Percentiles rank a stretch among this genome's conserved stretches.
Evolutionary conservation across 2,329 filamentous ascomycete species (phyloP).

Genomic region (Fusarium avenaceum): DNA sequence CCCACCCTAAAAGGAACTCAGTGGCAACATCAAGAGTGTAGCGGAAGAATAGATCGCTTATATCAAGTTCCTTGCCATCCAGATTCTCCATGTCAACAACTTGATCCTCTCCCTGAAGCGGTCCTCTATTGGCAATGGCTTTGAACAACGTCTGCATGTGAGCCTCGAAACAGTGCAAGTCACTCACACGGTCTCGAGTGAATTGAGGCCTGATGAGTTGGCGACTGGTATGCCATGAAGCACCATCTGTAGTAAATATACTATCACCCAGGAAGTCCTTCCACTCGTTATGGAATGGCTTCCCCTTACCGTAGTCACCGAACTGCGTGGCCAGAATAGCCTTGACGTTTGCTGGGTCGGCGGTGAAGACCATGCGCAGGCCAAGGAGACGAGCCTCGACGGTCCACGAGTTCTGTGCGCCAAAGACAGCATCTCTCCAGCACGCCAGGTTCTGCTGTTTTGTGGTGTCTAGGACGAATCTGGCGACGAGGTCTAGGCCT

Average conservation of each 20-base stretch:
- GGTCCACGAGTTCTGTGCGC: constrained; percentile 64
- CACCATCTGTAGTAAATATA: constrained; percentile 85
- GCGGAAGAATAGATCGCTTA: constrained; percentile 85
- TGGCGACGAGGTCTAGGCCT: constrained; percentile 74
- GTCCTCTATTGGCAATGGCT: constrained; percentile 71
- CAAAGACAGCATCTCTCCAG: constrained; percentile 69
- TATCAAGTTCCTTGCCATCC: constrained; percentile 74
- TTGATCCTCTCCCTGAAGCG: constrained; percentile 71
- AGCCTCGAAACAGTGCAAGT: constrained; percentile 83
- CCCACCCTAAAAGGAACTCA: constrained; percentile 85
- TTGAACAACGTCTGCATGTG: constrained; percentile 82
- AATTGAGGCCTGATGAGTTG: constrained; percentile 89
- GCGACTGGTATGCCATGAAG: constrained; percentile 83
- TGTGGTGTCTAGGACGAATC: constrained; percentile 66
- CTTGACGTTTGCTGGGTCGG: constrained; percentile 91
- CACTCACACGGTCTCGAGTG: constrained; percentile 84
- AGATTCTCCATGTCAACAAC: constrained; percentile 73
- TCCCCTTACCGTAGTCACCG: constrained; percentile 83
- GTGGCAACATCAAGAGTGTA: constrained; percentile 88
- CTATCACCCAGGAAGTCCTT: constrained; percentile 79
- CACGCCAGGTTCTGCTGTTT: constrained; percentile 70
- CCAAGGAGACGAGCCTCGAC: constrained; percentile 69
- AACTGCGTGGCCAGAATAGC: constrained; percentile 91
- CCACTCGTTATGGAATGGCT: constrained; percentile 81
- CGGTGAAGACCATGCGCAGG: constrained; percentile 78